Base-by-base conservation (phyloP, 1,284 basidiomycete species). In the Trichosporon ovoides region DNA sequence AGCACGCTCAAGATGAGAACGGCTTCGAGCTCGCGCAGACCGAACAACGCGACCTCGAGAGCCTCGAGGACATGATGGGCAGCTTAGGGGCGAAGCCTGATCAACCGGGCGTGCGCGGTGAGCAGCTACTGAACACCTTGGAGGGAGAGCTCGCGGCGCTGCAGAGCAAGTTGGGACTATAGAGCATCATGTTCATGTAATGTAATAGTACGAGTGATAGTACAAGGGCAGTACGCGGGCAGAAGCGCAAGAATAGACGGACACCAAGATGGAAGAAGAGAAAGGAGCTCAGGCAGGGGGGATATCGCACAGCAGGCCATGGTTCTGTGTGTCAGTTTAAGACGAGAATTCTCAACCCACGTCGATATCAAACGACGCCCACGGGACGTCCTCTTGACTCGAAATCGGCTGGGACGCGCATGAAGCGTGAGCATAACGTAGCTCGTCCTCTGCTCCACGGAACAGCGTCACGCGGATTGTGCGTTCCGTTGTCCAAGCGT, bases 1-100 rank as follows among this genome's bases (percentile, higher is more conserved):
- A 72, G 28, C 68, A 64, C 14, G 65, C 55, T n/a, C 65, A 60
- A 9, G 74, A 77, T 2, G 83, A 85, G 64, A 82, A 83, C 7
- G 85, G 84, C 69, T 85, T 84, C 82, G 79, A 80, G 53, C 78
- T 84, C 63, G 83, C 85, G 19, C 83, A 83, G 71, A 80, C 77
- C 16, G 81, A 81, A 50, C 56, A 65, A 52, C 55, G 77, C 50
- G 81, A 78, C 66, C 80, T 84, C 59, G 77, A 81, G 38, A 73
- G 72, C 28, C 62, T 83, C 35, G 80, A 83, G 68, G 61, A 60
- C 28, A 66, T 65, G 31, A 40, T 77, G 37, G 70, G 64, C 20
- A 62, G 57, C 4, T 35, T 71, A 43, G 65, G 65, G 3, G 55
- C 72, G n/a, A 69, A 82, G 38, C 76, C 76, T 56, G 70, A 68